These are phyloP conservation scores for Dictyostelium firmibasis DNA, from an alignment of 78 protist species.

Conservation along the genomic window DNA sequence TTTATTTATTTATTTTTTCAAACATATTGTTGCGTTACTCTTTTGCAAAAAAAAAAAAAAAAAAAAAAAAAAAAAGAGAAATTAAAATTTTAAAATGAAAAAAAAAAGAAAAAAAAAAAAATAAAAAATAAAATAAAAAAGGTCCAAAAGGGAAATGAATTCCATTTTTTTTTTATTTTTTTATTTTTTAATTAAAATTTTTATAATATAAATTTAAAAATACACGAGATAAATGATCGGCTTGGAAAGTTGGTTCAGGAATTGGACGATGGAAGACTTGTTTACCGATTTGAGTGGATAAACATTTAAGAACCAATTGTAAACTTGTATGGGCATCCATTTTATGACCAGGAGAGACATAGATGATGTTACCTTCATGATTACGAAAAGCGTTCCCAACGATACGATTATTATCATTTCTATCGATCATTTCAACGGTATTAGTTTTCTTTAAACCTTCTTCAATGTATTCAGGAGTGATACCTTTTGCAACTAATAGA, in stretches of 20 bases:
- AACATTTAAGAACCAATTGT: background rate
- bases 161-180: background rate
- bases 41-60: background rate
- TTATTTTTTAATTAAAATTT: background rate
- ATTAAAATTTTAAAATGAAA: background rate
- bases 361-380: slow-evolving; percentile 47
- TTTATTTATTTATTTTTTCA: too few species aligned
- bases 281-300: background rate
- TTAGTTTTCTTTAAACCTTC: background rate
- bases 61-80: too few species aligned
- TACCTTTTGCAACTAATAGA: slow-evolving; percentile 73
- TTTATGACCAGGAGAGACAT: slow-evolving; percentile 88
- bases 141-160: background rate
- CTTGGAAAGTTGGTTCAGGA: slow-evolving; percentile 89
- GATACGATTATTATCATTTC: background rate
- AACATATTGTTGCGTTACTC: background rate
- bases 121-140: background rate
- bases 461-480: slow-evolving; percentile 48
- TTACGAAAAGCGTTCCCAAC: slow-evolving; percentile 20
- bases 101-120: background rate
- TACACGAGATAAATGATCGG: slow-evolving; percentile 82
- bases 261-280: background rate
- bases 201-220: background rate
- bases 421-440: slow-evolving; percentile 17
- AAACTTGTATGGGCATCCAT: slow-evolving; percentile 72